Percentiles rank a stretch among this genome's conserved stretches.
These are phyloP conservation scores for Penicillium psychrosexuale DNA, from an alignment of 2,329 filamentous ascomycete genomes.

Conservation along the genomic window DNA sequence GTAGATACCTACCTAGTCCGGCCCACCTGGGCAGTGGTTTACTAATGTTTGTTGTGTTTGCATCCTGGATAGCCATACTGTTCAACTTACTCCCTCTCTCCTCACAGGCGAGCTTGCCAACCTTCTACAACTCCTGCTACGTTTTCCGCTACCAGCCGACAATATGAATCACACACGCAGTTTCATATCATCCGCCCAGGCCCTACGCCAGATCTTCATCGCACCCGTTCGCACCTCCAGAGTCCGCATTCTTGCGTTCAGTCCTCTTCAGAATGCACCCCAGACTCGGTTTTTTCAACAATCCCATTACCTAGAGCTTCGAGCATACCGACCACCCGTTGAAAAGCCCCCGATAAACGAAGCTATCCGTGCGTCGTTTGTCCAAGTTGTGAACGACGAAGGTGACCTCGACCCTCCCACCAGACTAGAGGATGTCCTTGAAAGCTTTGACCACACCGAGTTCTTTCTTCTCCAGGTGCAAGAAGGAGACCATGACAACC, in stretches of 20 bases:
- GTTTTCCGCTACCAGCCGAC: neutral
- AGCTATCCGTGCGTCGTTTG: slow-evolving; percentile 29
- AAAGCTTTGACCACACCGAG: slow-evolving; percentile 47
- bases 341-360: slow-evolving; percentile 31
- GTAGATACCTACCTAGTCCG: no score
- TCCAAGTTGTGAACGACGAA: slow-evolving; percentile 37
- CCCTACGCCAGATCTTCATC: slow-evolving; percentile 32
- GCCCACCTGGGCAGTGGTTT: neutral
- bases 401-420: slow-evolving; percentile 31
- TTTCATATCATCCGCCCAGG: slow-evolving; percentile 33
- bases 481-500: slow-evolving; percentile 26
- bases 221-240: slow-evolving; percentile 18
- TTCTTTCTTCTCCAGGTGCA: slow-evolving; percentile 53
- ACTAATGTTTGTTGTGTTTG: slow-evolving; percentile 4
- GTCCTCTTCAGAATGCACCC: slow-evolving; percentile 1
- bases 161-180: slow-evolving; percentile 36
- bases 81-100: neutral
- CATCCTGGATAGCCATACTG: neutral
- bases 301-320: slow-evolving; percentile 8
- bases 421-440: slow-evolving; percentile 36
- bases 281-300: slow-evolving; percentile 20
- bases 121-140: neutral
- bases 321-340: slow-evolving; percentile 8
- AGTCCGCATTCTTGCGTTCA: slow-evolving; percentile 12
- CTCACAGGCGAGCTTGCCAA: neutral